Evolutionary conservation across 257 asterid genomes (phyloP).

Genomic region (Przewalskia tangutica): DNA sequence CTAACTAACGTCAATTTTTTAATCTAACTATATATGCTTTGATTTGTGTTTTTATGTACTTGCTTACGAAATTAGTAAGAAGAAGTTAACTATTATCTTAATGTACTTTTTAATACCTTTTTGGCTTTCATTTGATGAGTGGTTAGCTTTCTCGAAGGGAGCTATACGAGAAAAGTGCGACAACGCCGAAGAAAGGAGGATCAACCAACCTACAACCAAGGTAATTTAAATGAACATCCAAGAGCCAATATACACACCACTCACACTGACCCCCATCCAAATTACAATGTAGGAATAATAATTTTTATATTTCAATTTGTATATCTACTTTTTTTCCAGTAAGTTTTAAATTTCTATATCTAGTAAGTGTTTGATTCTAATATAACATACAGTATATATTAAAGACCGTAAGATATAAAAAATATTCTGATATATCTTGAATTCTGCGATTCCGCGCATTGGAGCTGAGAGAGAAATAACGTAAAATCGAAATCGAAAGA

Average conservation of each 20-base stretch:
- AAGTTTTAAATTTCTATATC: not conserved
- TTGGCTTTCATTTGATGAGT: not conserved
- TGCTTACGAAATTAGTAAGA: not conserved
- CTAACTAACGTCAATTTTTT: not conserved
- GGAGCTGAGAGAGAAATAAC: too few relatives aligned
- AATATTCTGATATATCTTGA: too few relatives aligned
- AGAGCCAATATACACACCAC: not conserved
- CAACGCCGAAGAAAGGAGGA: not conserved
- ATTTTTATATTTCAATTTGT: not conserved
- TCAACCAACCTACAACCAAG: not conserved
- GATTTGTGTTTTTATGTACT: too few relatives aligned
- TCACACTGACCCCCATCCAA: not conserved
- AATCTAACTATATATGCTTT: not conserved
- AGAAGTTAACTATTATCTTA: not conserved
- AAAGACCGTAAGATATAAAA: too few relatives aligned
- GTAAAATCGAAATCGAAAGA: too few relatives aligned
- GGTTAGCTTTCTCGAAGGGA: not conserved
- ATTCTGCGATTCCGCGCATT: too few relatives aligned
- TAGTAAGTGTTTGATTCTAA: too few relatives aligned
- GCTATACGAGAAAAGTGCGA: not conserved
- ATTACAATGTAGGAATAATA: not conserved
- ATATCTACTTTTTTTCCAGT: not conserved
- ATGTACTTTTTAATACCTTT: not conserved
- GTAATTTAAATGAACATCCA: not conserved
- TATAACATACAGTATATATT: too few relatives aligned